phyloP scores from a whole-genome alignment of 306 rosid species.

The Luffa aegyptiaca region DNA sequence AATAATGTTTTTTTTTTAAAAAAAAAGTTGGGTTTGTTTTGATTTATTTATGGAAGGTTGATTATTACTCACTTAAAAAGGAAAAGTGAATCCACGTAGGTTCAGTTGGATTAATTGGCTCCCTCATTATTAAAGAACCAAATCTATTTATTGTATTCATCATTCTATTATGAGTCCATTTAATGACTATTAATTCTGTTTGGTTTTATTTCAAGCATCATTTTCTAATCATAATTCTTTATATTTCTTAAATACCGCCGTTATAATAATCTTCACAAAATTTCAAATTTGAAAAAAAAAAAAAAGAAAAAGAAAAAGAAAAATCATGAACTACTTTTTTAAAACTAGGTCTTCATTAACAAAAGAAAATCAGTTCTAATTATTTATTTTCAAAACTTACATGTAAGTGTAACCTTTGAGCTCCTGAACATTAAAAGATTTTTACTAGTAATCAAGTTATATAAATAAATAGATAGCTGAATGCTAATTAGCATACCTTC shows the following conservation, averaged over 20 bases:
- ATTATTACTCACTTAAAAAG: not conserved
- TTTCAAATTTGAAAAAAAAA: too few relatives aligned
- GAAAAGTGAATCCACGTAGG: not conserved
- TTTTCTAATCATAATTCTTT: not conserved
- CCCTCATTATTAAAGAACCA: not conserved
- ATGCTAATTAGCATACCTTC: too few relatives aligned
- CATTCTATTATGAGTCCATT: not conserved
- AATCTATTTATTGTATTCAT: not conserved
- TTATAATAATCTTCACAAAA: not conserved
- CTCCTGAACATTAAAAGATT: too few relatives aligned
- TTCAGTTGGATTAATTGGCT: not conserved
- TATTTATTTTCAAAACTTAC: too few relatives aligned
- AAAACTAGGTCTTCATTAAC: too few relatives aligned
- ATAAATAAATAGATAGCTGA: too few relatives aligned
- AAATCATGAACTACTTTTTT: too few relatives aligned
- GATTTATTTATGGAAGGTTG: not conserved
- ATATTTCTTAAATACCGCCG: not conserved
- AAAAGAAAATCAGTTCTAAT: too few relatives aligned
- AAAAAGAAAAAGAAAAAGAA: too few relatives aligned
- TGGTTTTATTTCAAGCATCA: not conserved
- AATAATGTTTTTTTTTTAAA: too few relatives aligned
- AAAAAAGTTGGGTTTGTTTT: not conserved
- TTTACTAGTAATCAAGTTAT: too few relatives aligned
- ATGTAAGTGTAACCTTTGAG: too few relatives aligned
- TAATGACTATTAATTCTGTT: not conserved